Evolutionary conservation across 164 flowering plant species (phyloP).

Genomic region (Buxus sempervirens): DNA sequence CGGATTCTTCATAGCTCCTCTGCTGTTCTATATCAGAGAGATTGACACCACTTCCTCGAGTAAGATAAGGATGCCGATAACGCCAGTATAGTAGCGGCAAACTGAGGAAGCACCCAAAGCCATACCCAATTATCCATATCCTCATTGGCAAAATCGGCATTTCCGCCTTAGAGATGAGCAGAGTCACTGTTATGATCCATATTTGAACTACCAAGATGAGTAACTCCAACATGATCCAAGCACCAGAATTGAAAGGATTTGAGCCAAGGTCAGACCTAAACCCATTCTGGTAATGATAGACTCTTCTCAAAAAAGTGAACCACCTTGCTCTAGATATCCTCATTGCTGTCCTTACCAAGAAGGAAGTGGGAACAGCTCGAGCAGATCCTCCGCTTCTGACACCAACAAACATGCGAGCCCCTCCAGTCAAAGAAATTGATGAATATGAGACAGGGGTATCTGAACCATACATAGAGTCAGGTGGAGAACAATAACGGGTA

Average conservation of each 20-base stretch:
- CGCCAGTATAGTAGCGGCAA: slow-evolving; percentile 68
- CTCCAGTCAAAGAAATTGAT: slow-evolving; percentile 26
- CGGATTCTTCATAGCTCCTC: slow-evolving; percentile 52
- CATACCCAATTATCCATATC: slow-evolving; percentile 79
- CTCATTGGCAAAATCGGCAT: slow-evolving; percentile 91
- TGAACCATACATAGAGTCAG: slow-evolving; percentile 34
- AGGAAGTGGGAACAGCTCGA: slow-evolving; percentile 33
- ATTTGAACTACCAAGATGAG: slow-evolving; percentile 65
- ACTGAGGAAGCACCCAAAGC: slow-evolving; percentile 62
- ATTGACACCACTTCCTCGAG: slow-evolving; percentile 33
- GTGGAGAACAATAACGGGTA: slow-evolving; percentile 40
- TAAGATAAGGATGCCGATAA: slow-evolving; percentile 34
- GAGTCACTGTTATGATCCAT: slow-evolving; percentile 35
- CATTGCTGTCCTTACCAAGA: slow-evolving; percentile 61
- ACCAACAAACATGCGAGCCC: slow-evolving; percentile 16
- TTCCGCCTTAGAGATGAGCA: slow-evolving; percentile 57
- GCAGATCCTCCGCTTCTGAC: slow-evolving; percentile 24
- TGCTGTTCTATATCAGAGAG: slow-evolving; percentile 54
- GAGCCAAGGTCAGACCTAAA: slow-evolving; percentile 80
- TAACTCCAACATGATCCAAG: slow-evolving; percentile 77
- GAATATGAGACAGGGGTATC: slow-evolving; percentile 31
- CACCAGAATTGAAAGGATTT: slow-evolving; percentile 72
- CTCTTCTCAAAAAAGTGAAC: slow-evolving; percentile 81
- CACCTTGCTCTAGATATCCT: slow-evolving; percentile 85
- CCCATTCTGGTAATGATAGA: slow-evolving; percentile 88